Evolutionary conservation across 2,329 filamentous ascomycete species (phyloP).

Genomic region (Xylariaceae sp.): DNA sequence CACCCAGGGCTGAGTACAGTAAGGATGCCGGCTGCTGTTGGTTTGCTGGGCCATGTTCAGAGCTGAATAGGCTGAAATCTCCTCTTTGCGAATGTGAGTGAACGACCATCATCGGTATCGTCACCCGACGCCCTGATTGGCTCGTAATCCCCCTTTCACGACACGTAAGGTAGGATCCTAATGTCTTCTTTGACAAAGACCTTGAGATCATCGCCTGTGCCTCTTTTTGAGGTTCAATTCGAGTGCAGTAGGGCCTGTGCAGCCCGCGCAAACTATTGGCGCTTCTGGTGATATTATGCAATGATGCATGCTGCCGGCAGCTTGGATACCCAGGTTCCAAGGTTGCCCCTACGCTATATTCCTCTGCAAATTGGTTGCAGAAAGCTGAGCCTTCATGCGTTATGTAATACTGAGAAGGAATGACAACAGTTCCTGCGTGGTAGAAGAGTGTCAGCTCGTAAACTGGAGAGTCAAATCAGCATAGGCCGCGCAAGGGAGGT

Average conservation of each 20-base stretch:
- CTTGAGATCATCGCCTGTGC: neutral
- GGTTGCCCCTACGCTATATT: neutral
- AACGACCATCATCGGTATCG: neutral
- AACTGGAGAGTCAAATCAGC: neutral
- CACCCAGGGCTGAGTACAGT: slow-evolving; percentile 13
- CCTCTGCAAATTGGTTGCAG: neutral
- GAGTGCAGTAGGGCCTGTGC: neutral
- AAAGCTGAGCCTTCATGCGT: neutral
- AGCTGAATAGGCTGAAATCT: slow-evolving; percentile 10
- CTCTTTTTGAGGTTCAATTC: neutral
- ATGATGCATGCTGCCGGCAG: neutral
- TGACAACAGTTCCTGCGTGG: neutral
- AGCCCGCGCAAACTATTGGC: slow-evolving; percentile 4
- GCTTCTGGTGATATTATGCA: neutral
- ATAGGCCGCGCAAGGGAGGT: neutral
- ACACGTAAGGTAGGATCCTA: slow-evolving; percentile 4
- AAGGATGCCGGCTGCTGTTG: slow-evolving; percentile 8
- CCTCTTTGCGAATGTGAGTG: neutral
- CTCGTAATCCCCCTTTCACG: slow-evolving; percentile 5
- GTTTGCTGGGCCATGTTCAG: slow-evolving; percentile 4
- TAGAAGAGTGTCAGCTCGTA: slow-evolving; percentile 4
- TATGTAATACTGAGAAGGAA: neutral
- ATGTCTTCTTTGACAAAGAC: neutral
- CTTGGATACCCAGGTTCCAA: too few species aligned
- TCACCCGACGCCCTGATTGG: slow-evolving; percentile 2